phyloP scores from a whole-genome alignment of 1,139 yeast genomes.

The Yamadazyma oceani region DNA sequence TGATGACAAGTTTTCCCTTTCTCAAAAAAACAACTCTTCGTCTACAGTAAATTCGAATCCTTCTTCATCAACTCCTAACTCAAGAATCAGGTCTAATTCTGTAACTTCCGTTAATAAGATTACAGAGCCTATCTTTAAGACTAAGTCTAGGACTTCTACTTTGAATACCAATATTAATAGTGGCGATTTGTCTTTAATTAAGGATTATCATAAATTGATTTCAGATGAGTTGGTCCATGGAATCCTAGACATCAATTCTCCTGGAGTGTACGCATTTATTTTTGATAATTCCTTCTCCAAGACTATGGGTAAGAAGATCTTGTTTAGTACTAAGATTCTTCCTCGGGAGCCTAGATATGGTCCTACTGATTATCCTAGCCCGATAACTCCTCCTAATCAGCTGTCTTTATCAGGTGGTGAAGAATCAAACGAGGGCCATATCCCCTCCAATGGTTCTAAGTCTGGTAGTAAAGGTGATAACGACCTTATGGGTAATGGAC shows the following conservation, averaged over 20 bases:
- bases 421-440: too few species aligned
- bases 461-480: too few species aligned
- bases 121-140: conserved; percentile 32
- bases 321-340: conserved; percentile 60
- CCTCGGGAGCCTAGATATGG: conserved; percentile 5
- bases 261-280: conserved; percentile 80
- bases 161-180: conserved; percentile 34
- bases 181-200: conserved; percentile 40
- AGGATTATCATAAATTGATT: conserved; percentile 48
- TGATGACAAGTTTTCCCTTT: conserved; percentile 6
- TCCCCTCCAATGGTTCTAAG: too few species aligned
- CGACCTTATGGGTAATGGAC: neutral
- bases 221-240: conserved; percentile 65
- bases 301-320: conserved; percentile 76
- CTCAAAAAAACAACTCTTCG: conserved; percentile 12
- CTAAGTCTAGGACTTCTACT: conserved; percentile 38
- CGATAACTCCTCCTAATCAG: conserved; percentile 7
- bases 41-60: conserved; percentile 12
- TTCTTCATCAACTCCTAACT: conserved; percentile 5
- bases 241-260: conserved; percentile 51
- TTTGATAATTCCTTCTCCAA: conserved; percentile 92
- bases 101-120: conserved; percentile 40
- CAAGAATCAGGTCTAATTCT: conserved; percentile 33
- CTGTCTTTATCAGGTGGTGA: conserved; percentile 4
- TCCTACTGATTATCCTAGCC: conserved; percentile 8